Evolutionary conservation across 495 filamentous ascomycete genomes (phyloP), one percentile per base, ranked within the genome.

Genomic region (Hypoxylon lienhwacheense): DNA sequence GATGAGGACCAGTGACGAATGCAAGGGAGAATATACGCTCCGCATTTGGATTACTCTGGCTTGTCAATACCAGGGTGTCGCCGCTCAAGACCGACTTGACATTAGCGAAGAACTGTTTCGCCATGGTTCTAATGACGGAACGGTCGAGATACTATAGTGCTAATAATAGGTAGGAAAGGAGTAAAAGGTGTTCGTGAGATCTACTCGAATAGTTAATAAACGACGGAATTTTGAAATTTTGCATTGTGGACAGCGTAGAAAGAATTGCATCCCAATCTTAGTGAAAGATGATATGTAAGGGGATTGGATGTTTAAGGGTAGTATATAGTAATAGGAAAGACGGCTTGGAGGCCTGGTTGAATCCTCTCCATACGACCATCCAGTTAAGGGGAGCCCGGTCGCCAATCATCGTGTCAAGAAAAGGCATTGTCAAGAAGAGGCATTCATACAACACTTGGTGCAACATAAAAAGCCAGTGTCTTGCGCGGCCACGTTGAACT

Each of bases 31-130:
- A 79, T 28, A 80, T 86, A 54, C 88, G 85, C 73, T 97, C 95
- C 44, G 78, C 77, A 20, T 85, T 81, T 52, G 91, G 88, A 67
- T 86, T 83, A 64, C 86, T 78, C 66, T 85, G 83, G 41, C 75
- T 80, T 62, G 85, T 80, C 61, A 97, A 76, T 51, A 97, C 76
- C 19, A 97, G 71, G 8, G 90, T 95, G 75, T 97, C 95, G 47
- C 95, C 95, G 54, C 91, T 96, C 53, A 91, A 75, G 36, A 93
- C 91, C 47, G 83, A 87, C 79, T 99, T 99, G 65, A 97, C 91
- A 61, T 87, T 91, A 62, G 86, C 93, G 66, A 75, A 58, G 55
- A 72, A 74, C 65, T 79, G 61, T 49, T 68, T 70, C 15, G 70
- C 55, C 67, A 73, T 73, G 41, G 52, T 70, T 70, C 49, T 16